These are phyloP conservation scores for Saprolegnia parasitica DNA, from an alignment of 352 stramenopile species.

Conservation along the genomic window DNA sequence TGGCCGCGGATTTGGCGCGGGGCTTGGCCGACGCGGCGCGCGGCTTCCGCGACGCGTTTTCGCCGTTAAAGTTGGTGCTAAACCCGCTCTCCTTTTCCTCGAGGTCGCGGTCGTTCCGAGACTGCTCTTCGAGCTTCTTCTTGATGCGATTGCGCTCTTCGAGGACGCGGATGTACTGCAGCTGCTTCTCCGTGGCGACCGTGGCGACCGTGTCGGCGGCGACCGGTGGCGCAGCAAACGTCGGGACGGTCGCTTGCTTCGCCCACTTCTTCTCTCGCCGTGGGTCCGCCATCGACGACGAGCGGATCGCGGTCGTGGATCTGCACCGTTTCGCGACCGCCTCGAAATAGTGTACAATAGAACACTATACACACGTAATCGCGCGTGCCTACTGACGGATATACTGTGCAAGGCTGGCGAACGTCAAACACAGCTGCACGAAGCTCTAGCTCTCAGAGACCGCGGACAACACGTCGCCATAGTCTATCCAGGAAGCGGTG, in stretches of 20 bases:
- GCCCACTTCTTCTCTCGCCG: slow-evolving; percentile 3
- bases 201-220: slow-evolving; percentile 22
- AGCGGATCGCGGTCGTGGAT: too few relatives aligned
- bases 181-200: slow-evolving; percentile 55
- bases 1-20: slow-evolving; percentile 24
- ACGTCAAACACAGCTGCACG: too few relatives aligned
- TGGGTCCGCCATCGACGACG: background rate
- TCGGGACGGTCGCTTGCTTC: background rate
- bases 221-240: too few relatives aligned
- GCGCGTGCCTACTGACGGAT: too few relatives aligned
- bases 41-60: slow-evolving; percentile 26
- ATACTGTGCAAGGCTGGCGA: too few relatives aligned
- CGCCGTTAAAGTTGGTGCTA: slow-evolving; percentile 73
- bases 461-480: too few relatives aligned
- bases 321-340: too few relatives aligned
- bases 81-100: slow-evolving; percentile 70
- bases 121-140: slow-evolving; percentile 62
- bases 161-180: slow-evolving; percentile 79
- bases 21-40: slow-evolving; percentile 14
- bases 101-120: slow-evolving; percentile 52
- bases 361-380: too few relatives aligned
- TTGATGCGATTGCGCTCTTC: slow-evolving; percentile 78
- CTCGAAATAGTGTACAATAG: too few relatives aligned
- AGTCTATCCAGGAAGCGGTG: too few relatives aligned
- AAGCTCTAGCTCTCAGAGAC: too few relatives aligned